Base-by-base conservation (phyloP, 805 yeast species). In the Candida sanyiensis region DNA sequence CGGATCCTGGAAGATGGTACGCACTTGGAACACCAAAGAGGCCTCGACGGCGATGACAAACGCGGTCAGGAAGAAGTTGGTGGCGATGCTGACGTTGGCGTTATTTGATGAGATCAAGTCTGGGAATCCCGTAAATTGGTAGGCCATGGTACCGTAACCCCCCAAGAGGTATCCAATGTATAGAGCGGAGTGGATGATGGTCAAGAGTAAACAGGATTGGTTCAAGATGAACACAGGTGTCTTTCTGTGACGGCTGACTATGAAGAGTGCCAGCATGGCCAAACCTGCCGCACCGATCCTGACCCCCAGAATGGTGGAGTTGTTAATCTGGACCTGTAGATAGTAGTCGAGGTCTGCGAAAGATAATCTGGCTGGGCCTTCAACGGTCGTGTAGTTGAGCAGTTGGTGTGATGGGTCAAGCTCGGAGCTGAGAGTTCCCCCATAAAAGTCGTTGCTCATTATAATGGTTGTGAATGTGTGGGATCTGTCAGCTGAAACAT, bases 211-310 rank as follows among this genome's bases (percentile, higher is more conserved):
- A 24, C 83, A 74, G 3, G 67, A 36, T 54, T 78, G 79, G 58
- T 89, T 88, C 32, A 87, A 60, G n/a, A 79, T 57, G 57, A 86
- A 90, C 21, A 87, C 73, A 7, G 88, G 84, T 0, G 89, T 75
- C 17, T 59, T 69, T 49, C 69, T 75, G 42, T 72, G 74, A 39
- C 69, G 72, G 2, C 76, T 67, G 7, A 72, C 59, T 42, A 79
- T 56, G 50, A 71, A 66, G 30, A 79, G 59, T 5, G 69, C 56
- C 10, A 72, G 57, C 37, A 74, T 53, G 5, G 78, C 67, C 2
- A 73, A 43, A 6, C 63, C 59, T 2, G 76, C 69, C 28, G 79
- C 67, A 11, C 86, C 86, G 27, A 80, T 61, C 44, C 82, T 67
- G 3, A 72, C 67, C 10, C 85, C 83, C 51, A 70, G 72, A 29